Evolutionary conservation across 352 stramenopile genomes (phyloP).

Genomic region (Aphanomyces stellatus): DNA sequence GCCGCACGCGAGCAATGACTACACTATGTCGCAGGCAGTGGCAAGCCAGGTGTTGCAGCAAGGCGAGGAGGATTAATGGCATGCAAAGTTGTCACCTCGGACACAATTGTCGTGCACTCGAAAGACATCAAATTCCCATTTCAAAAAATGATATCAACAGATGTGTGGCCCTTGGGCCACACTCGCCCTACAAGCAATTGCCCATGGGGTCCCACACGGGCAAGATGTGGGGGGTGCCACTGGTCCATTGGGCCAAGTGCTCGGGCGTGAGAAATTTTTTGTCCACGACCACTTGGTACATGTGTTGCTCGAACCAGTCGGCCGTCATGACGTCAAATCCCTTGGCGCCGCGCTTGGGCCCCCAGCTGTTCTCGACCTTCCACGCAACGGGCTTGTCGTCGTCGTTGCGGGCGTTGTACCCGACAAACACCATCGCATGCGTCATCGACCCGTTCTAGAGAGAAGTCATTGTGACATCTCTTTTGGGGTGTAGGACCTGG

Average conservation of each 20-base stretch:
- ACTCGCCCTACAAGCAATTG: conserved; percentile 17
- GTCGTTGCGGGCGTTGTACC: conserved; percentile 18
- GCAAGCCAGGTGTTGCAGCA: too few relatives aligned
- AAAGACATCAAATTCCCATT: too few relatives aligned
- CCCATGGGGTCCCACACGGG: conserved; percentile 23
- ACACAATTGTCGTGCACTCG: too few relatives aligned
- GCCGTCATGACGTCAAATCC: conserved; percentile 24
- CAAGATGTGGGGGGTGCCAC: conserved; percentile 11
- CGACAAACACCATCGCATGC: conserved; percentile 29
- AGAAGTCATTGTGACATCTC: background rate
- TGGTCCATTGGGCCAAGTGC: background rate
- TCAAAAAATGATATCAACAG: too few relatives aligned
- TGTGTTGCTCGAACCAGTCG: conserved; percentile 28
- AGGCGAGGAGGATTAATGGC: too few relatives aligned
- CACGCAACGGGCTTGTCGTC: background rate
- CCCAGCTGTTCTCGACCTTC: conserved; percentile 27
- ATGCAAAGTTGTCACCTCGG: too few relatives aligned
- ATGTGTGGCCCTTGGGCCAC: background rate
- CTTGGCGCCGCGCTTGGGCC: conserved; percentile 20
- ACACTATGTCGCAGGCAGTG: too few relatives aligned
- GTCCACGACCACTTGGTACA: conserved; percentile 27
- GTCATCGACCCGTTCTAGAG: conserved; percentile 22
- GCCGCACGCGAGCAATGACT: too few relatives aligned
- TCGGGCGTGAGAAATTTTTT: conserved; percentile 18
- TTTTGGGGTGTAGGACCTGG: background rate